A percentile compares a stretch with the other conserved stretches of the same genome.
These are phyloP conservation scores for Neoboletus brunneissimus DNA, from an alignment of 768 basidiomycete species.

Conservation along the genomic window DNA sequence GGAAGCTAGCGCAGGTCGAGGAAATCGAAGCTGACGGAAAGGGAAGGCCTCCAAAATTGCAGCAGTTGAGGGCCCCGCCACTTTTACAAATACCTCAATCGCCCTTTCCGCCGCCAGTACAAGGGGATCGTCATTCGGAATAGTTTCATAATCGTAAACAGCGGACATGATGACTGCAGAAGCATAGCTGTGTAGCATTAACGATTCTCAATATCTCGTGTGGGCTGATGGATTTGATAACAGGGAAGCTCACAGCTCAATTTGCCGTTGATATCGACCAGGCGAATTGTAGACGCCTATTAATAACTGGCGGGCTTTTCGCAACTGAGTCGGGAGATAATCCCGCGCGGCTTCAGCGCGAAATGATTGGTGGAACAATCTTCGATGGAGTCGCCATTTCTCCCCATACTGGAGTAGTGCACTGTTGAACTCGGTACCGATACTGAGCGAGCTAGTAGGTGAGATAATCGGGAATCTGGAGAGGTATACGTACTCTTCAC, in stretches of 20 bases:
- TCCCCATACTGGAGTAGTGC: slow-evolving; percentile 31
- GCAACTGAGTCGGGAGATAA: slow-evolving; percentile 28
- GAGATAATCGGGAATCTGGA: not conserved
- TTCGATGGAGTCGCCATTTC: slow-evolving; percentile 31
- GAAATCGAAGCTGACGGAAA: slow-evolving; percentile 26
- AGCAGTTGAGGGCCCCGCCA: slow-evolving; percentile 26
- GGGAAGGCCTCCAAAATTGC: slow-evolving; percentile 32
- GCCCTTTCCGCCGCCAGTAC: slow-evolving; percentile 31
- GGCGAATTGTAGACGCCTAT: slow-evolving; percentile 22
- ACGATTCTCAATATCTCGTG: slow-evolving; percentile 2
- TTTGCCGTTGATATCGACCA: slow-evolving; percentile 26
- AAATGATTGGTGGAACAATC: slow-evolving; percentile 34
- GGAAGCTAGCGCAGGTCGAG: not conserved
- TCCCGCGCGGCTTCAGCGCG: slow-evolving; percentile 25
- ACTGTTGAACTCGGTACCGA: slow-evolving; percentile 33
- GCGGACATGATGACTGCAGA: slow-evolving; percentile 33
- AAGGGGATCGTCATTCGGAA: slow-evolving; percentile 27
- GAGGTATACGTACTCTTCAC: slow-evolving; percentile 22
- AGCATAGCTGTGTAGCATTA: slow-evolving; percentile 25
- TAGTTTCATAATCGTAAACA: slow-evolving; percentile 34
- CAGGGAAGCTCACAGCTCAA: slow-evolving; percentile 28
- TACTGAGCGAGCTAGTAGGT: slow-evolving; percentile 8
- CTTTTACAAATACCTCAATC: slow-evolving; percentile 24
- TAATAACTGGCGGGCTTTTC: slow-evolving; percentile 28
- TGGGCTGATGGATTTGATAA: not conserved